Evolutionary conservation across 2,329 filamentous ascomycete species (phyloP), one percentile per base, ranked within the genome.

Genomic region (Trichoderma afroharzianum): DNA sequence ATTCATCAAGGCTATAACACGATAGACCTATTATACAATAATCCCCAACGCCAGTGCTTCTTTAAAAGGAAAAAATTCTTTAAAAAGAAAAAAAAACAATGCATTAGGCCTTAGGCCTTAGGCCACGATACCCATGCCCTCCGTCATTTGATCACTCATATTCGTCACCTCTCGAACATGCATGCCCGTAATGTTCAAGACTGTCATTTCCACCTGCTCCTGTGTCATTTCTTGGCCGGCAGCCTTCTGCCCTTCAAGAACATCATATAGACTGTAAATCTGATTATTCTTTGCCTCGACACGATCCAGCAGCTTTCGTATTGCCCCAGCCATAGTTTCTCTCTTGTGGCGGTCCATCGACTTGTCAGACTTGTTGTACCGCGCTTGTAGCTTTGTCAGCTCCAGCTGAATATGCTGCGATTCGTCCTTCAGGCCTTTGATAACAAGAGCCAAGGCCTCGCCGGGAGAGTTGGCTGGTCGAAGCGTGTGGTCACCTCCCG

Each of bases 241-340:
- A 39, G 85, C 85, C 82, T 92, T 93, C 79, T 95, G 92, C 6
- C 91, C 93, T 80, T 95, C 93, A 0, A 96, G 85, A 1, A 96
- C 93, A 79, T 97, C 94, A 76, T 95, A 93, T 15, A 97, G 84
- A 55, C 89, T 88, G 81, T 97, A 97, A 55, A 97, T 90, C 80
- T 95, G 92, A 73, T 93, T 91, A 30, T 90, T 89, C 81, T 95
- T 94, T 77, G 87, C 86, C 76, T 94, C 91, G 28, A 94, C 88
- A 67, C 88, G 86, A 73, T 86, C 85, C 55, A 92, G 83, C 24
- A 94, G 77, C 26, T 83, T 83, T 73, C 90, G 85, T 43, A 95
- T 91, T 70, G 87, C 87, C 32, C 83, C 84, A 32, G 88, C 86
- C 68, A 94, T 80, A 4, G 83, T 81, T 73, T 90, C 87, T 72